Percentiles rank a stretch among this genome's conserved stretches.
phyloP scores from a whole-genome alignment of 352 stramenopile species.

The Globisporangium middletonii region DNA sequence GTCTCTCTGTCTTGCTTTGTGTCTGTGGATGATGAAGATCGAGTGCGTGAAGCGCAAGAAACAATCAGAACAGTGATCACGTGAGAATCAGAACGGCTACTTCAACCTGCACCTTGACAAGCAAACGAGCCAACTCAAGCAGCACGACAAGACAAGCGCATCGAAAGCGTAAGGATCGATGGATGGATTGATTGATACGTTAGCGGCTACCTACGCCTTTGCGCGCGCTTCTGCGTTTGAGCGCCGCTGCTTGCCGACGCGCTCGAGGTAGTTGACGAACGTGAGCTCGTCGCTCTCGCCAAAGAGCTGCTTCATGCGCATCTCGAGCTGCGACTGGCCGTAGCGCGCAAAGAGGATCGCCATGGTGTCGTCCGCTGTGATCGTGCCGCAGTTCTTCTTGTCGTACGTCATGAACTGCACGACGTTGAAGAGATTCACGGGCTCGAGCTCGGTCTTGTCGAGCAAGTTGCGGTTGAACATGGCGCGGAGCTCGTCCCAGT shows the following conservation, averaged over 20 bases:
- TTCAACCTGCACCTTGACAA: too few species aligned
- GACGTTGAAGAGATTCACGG: constrained; percentile 94
- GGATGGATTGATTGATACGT: not conserved
- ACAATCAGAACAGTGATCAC: too few species aligned
- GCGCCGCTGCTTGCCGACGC: constrained; percentile 66
- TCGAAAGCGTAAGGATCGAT: too few species aligned
- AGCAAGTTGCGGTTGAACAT: constrained; percentile 97
- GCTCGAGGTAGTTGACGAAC: constrained; percentile 78
- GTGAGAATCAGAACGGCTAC: too few species aligned
- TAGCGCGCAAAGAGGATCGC: constrained; percentile 95
- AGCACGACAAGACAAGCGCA: too few species aligned
- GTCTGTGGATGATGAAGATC: too few species aligned
- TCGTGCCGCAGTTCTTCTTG: constrained; percentile 91
- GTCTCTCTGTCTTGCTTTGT: too few species aligned
- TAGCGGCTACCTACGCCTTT: constrained; percentile 23
- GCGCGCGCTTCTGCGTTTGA: constrained; percentile 47
- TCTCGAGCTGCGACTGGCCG: constrained; percentile 83
- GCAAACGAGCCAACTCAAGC: too few species aligned
- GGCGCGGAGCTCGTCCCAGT: constrained; percentile 94
- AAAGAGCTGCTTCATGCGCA: constrained; percentile 90
- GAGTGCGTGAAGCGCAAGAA: too few species aligned
- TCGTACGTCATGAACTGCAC: constrained; percentile 98
- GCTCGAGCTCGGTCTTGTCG: constrained; percentile 94
- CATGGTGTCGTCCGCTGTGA: constrained; percentile 98
- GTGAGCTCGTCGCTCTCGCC: constrained; percentile 79